Base-by-base conservation (phyloP, 2,329 filamentous ascomycete species). In the Aureobasidium sp. region DNA sequence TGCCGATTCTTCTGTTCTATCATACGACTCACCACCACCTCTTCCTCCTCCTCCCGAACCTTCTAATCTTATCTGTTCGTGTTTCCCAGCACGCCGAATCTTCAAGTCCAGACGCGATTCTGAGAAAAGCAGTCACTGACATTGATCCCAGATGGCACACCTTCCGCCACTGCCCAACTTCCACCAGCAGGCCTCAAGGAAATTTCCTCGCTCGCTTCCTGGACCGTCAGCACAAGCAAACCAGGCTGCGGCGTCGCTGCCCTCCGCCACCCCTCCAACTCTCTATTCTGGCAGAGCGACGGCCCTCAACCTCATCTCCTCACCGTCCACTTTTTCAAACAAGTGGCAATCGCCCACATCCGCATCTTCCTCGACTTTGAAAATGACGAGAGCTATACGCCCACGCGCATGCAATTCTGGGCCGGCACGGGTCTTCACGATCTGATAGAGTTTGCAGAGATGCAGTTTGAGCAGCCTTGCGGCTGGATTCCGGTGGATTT, bases 371-470 rank as follows among this genome's bases (percentile, higher is more conserved):
- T 98, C 39, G 90, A 98, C 71, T 95, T 95, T 68, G 84, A 85
- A 57, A 81, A 88, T 51, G 93, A 98, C 69, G 93, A 98, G 71
- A 93, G 87, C 38, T 98, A 98, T 68, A 98, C 93, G 3, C 93
- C 93, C 0, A 97, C 90, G 1, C 88, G 90, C 62, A 94, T 98
- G 63, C 75, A 86, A 41, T 90, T 97, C 65, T 81, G 86, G 32
- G 91, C 90, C 0, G 93, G 93, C 11, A 95, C 89, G 58, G 89
- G 90, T 39, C 86, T 90, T 59, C 93, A 97, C 68, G 90, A 94
- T 64, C 80, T 97, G 8, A 85, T 94, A 51, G 86, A 93, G 58
- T 97, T 95, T 68, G 84, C 84, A 1, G 83, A 83, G 21, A 85
- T 95, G 76, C 79, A 81, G 58, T 83, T 95, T 21, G 81, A 83